phyloP scores from a whole-genome alignment of 495 filamentous ascomycete species.

The Neurospora sp. region DNA sequence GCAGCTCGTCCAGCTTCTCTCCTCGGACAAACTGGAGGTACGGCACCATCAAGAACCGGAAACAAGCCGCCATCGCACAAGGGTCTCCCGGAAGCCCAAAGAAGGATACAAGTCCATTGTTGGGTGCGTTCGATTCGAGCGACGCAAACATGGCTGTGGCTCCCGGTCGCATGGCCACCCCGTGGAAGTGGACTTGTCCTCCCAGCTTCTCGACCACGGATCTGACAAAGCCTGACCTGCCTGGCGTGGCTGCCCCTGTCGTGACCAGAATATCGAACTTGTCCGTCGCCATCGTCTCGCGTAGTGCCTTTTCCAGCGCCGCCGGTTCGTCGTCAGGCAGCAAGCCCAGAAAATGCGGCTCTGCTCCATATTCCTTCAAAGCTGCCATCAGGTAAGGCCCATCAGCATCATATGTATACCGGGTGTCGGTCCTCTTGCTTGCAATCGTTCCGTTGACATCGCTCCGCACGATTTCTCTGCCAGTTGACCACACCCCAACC shows the following conservation, averaged over 20 bases:
- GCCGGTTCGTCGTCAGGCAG: not conserved
- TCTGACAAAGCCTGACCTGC: not conserved
- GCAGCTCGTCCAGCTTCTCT: not conserved
- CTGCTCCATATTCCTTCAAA: not conserved
- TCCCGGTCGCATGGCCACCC: not conserved
- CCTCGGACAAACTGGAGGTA: not conserved
- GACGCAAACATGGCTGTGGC: not conserved
- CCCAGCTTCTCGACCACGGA: not conserved
- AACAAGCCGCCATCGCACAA: not conserved
- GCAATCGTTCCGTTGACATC: not conserved
- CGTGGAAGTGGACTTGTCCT: not conserved
- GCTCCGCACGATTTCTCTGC: not conserved
- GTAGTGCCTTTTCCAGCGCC: not conserved
- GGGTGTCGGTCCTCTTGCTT: not conserved
- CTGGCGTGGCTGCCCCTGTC: not conserved
- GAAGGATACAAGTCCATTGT: not conserved
- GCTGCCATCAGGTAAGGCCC: not conserved
- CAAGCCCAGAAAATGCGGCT: not conserved
- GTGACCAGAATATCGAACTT: not conserved
- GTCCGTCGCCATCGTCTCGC: not conserved
- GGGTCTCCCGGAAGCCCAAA: not conserved
- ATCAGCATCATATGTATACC: not conserved
- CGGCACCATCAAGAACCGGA: not conserved
- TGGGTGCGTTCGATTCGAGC: not conserved
- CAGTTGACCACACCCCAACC: not conserved